These are phyloP conservation scores for Boechera divaricarpa DNA, from an alignment of 345 rosid species.

Conservation along the genomic window DNA sequence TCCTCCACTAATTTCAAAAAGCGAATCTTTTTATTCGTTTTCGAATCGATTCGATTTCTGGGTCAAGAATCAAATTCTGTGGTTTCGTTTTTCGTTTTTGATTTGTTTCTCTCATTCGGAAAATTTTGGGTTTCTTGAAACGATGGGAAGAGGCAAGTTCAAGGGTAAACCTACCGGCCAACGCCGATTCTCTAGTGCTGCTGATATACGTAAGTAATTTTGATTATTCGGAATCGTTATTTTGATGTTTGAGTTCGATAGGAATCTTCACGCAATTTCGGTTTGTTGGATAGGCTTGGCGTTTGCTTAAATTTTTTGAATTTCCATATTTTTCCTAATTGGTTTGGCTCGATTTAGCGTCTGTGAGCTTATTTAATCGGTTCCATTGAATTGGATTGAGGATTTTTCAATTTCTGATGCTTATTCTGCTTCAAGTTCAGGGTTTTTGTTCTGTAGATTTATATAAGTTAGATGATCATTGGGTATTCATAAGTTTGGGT, in stretches of 20 bases:
- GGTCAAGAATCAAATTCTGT: not conserved
- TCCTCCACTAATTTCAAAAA: conserved; percentile 38
- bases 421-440: not conserved
- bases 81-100: not conserved
- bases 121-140: conserved; percentile 1
- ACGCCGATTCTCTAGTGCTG: conserved; percentile 73
- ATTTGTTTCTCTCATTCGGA: conserved; percentile 5
- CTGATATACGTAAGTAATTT: conserved; percentile 58
- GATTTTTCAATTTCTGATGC: not conserved
- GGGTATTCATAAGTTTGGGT: not conserved
- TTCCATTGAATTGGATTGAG: not conserved
- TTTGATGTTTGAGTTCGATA: not conserved
- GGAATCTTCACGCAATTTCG: too few relatives aligned
- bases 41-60: conserved; percentile 32
- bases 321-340: not conserved
- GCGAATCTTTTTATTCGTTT: not conserved
- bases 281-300: too few relatives aligned
- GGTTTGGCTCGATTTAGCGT: not conserved
- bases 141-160: conserved; percentile 77
- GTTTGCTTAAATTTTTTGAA: not conserved
- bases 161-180: conserved; percentile 83
- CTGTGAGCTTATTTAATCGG: not conserved
- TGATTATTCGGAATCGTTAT: not conserved
- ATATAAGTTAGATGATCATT: not conserved
- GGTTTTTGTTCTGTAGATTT: not conserved